phyloP scores from a whole-genome alignment of 192 early-diverging fungal species.

The Tieghemiomyces parasiticus region DNA sequence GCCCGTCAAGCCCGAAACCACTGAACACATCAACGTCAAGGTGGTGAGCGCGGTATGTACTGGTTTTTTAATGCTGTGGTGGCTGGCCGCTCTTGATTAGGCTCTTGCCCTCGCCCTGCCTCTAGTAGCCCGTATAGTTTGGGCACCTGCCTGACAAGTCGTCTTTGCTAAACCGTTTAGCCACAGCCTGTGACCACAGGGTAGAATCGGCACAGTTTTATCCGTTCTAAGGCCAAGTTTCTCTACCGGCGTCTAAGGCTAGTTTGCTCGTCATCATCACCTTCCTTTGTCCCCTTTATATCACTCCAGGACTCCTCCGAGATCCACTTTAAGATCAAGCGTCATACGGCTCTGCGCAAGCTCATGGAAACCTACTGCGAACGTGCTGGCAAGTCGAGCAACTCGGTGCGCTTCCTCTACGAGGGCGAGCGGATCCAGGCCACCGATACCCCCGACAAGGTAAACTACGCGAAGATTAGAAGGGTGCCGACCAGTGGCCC shows the following conservation, averaged over 20 bases:
- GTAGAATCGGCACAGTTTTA: too few species aligned
- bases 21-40: slow-evolving; percentile 84
- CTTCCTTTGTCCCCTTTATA: too few species aligned
- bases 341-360: slow-evolving; percentile 74
- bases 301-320: slow-evolving; percentile 64
- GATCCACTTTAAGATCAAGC: slow-evolving; percentile 93
- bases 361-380: slow-evolving; percentile 90
- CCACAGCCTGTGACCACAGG: neutral
- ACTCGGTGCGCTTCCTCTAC: slow-evolving; percentile 78
- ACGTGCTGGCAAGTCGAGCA: slow-evolving; percentile 62
- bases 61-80: neutral
- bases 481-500: neutral
- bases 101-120: neutral
- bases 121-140: neutral
- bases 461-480: slow-evolving; percentile 19
- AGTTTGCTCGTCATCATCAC: too few species aligned
- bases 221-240: too few species aligned
- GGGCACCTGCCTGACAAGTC: neutral
- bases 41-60: slow-evolving; percentile 71
- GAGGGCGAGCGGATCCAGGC: slow-evolving; percentile 77
- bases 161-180: slow-evolving; percentile 1
- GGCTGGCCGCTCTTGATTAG: slow-evolving; percentile 10
- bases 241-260: too few species aligned
- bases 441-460: slow-evolving; percentile 68
- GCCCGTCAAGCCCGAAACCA: slow-evolving; percentile 22